phyloP scores from a whole-genome alignment of 352 stramenopile species.

The Globisporangium emineosum region DNA sequence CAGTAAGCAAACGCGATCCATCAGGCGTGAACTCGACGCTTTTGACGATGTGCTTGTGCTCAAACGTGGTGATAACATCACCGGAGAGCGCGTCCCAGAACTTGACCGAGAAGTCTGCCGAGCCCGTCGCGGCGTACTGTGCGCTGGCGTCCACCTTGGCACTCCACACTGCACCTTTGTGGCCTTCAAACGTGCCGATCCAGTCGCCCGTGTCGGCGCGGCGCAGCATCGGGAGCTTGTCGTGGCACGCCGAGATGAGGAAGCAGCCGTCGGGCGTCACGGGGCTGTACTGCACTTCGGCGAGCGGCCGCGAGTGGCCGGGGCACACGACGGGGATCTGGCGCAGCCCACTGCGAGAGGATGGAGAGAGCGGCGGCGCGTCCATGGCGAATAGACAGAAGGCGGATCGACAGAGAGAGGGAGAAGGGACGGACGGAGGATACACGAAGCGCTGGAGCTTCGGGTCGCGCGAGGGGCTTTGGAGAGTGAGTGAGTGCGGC shows the following conservation, averaged over 20 bases:
- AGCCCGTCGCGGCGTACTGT: conserved; percentile 87
- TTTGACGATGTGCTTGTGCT: conserved; percentile 98
- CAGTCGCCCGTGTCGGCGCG: conserved; percentile 87
- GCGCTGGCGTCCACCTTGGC: conserved; percentile 86
- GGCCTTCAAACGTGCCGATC: conserved; percentile 97
- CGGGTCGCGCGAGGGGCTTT: conserved; percentile 2
- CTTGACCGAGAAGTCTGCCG: conserved; percentile 94
- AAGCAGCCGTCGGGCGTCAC: conserved; percentile 51
- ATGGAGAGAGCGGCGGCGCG: conserved; percentile 37
- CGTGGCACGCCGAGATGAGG: conserved; percentile 81
- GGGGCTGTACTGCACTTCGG: conserved; percentile 74
- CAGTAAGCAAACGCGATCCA: conserved; percentile 85
- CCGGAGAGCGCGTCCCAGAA: conserved; percentile 97
- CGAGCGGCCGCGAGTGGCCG: conserved; percentile 75
- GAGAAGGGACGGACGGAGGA: background rate
- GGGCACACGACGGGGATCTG: conserved; percentile 88
- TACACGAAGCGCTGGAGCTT: conserved; percentile 10
- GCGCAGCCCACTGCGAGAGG: conserved; percentile 41
- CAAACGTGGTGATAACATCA: conserved; percentile 89
- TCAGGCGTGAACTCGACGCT: conserved; percentile 91
- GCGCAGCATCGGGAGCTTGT: conserved; percentile 88
- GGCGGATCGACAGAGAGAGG: background rate
- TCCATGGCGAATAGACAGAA: conserved; percentile 1
- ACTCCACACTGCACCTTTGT: conserved; percentile 95
- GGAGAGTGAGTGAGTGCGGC: background rate